Base-by-base conservation (phyloP, 192 early-diverging fungal genomes). In the Ambispora gerdemannii region DNA sequence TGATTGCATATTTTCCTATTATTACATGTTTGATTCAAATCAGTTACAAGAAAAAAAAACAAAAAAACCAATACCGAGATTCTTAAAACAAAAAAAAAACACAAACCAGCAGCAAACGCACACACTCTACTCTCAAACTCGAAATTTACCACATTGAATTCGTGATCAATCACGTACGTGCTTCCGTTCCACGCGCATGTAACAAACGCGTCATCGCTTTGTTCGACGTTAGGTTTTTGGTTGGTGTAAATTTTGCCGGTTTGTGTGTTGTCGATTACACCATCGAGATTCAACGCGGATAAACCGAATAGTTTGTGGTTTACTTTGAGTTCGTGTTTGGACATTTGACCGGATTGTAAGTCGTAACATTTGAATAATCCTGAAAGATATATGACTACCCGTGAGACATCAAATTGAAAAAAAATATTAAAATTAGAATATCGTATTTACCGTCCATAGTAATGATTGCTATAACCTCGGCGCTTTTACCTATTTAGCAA, bases 71-170 rank as follows among this genome's bases (percentile, higher is more conserved):
- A 70, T 32, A 11, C 0, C 19, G 32, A 60, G n/a, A 11, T 50
- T 19, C 25, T 47, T 35, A 4, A 25, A 3, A 20, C 43, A 6
- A 20, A 13, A 38, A 0, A 43, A 50, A 28, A n/a, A 31, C 4
- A 35, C n/a, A 35, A 80, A 84, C 83, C 84, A 47, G 84, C 84
- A 27, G 82, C 80, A 74, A 86, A 86, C 3, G 84, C 82, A 67
- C 84, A 86, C 0, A 86, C 84, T 33, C 84, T 74, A 11, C 79
- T 76, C 66, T 86, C 84, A 72, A 86, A 86, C 22, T 81, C 82
- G 64, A 83, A 86, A 38, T 80, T 78, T 24, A 82, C 78, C 4
- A 82, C 62, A 35, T 83, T 81, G 38, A 82, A 86, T 15, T 77
- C 72, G 28, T 72, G 71, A 20, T 86, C 84, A 56, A 86, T 86